Evolutionary conservation across 106 monocot genomes (phyloP).

Genomic region (Apostasia ramifera): DNA sequence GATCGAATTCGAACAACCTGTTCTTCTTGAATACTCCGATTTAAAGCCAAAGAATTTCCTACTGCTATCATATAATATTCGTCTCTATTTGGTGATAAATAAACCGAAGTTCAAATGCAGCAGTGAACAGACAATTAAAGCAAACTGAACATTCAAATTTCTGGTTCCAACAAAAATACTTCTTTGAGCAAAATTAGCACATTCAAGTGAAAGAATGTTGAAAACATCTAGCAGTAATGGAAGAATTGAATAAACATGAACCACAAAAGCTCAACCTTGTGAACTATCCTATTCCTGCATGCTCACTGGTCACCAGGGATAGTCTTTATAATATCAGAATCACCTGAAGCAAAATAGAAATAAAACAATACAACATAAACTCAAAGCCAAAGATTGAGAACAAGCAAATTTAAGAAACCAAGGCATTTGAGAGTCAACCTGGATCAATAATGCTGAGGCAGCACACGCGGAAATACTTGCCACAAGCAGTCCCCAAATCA

Average conservation of each 20-base stretch:
- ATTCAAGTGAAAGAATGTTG: no score
- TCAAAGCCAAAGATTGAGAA: neutral
- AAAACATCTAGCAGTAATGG: no score
- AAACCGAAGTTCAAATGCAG: no score
- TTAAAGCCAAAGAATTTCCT: slow-evolving; percentile 8
- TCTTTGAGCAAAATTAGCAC: no score
- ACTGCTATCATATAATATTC: slow-evolving; percentile 5
- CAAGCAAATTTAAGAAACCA: neutral
- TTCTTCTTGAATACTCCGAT: slow-evolving; percentile 10
- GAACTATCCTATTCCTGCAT: no score
- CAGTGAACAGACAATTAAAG: no score
- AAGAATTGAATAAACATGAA: no score
- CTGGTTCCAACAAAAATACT: no score
- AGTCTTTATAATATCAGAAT: slow-evolving; percentile 41
- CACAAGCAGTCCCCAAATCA: slow-evolving; percentile 55
- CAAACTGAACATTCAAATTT: no score
- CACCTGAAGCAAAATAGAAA: slow-evolving; percentile 14
- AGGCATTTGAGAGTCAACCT: slow-evolving; percentile 7
- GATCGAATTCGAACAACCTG: slow-evolving; percentile 11
- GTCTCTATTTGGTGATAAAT: slow-evolving; percentile 3
- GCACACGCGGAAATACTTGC: slow-evolving; percentile 51
- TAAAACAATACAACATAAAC: neutral
- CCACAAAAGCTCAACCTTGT: no score
- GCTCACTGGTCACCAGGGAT: slow-evolving; percentile 36
- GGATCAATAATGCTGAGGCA: slow-evolving; percentile 72